phyloP scores from a whole-genome alignment of 2,329 filamentous ascomycete genomes.

The Fusarium setosum region DNA sequence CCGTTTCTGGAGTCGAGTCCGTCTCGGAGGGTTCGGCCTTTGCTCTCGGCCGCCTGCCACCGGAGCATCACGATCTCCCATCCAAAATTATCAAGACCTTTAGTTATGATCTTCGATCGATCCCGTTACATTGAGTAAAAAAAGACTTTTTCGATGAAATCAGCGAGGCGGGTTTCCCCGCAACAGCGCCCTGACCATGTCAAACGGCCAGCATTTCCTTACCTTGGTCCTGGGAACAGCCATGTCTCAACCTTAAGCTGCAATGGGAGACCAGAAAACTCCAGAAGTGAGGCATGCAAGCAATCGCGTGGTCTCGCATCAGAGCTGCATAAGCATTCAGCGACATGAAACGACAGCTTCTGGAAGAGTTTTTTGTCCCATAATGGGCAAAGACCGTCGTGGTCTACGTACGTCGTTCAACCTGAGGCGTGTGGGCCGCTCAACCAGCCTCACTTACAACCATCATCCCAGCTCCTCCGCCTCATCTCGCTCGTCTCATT shows the following conservation, averaged over 20 bases:
- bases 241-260: slow-evolving; percentile 6
- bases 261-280: not conserved
- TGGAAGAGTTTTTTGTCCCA: slow-evolving; percentile 1
- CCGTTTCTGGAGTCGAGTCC: not conserved
- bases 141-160: slow-evolving; percentile 7
- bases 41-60: slow-evolving; percentile 1
- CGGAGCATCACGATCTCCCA: not conserved
- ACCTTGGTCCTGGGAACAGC: not conserved
- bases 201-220: slow-evolving; percentile 14
- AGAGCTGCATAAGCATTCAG: slow-evolving; percentile 11
- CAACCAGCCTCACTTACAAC: slow-evolving; percentile 41
- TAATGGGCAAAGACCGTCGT: no score
- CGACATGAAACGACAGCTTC: slow-evolving; percentile 27
- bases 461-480: slow-evolving; percentile 38
- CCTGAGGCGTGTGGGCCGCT: slow-evolving; percentile 30
- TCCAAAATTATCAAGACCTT: not conserved
- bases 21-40: slow-evolving; percentile 5
- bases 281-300: slow-evolving; percentile 20
- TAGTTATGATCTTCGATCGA: slow-evolving; percentile 30
- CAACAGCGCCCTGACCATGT: slow-evolving; percentile 19
- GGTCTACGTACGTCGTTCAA: slow-evolving; percentile 24
- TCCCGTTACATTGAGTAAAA: slow-evolving; percentile 16
- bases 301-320: slow-evolving; percentile 21
- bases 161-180: slow-evolving; percentile 5
- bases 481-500: slow-evolving; percentile 32